These are phyloP conservation scores for Venturia asperata DNA, from an alignment of 2,329 filamentous ascomycete genomes.

Conservation along the genomic window DNA sequence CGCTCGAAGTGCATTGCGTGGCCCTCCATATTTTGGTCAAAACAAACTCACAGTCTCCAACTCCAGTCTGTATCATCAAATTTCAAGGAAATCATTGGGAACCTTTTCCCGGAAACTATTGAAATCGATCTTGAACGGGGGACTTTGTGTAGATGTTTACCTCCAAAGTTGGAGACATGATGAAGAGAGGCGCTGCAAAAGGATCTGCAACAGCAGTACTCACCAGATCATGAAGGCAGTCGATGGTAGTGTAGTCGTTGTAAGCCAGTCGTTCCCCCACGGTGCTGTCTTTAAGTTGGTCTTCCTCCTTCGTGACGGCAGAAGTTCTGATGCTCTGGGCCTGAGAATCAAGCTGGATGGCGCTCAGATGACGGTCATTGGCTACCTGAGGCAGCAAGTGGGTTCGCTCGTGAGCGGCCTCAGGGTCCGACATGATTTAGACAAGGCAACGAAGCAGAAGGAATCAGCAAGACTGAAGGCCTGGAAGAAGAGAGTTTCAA, in stretches of 20 bases:
- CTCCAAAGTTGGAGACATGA: too few species aligned
- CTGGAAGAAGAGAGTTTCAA: neutral
- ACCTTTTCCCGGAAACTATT: too few species aligned
- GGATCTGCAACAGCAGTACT: neutral
- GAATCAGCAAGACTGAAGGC: neutral
- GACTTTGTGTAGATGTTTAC: too few species aligned
- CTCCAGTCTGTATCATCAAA: too few species aligned
- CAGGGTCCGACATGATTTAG: constrained; percentile 21
- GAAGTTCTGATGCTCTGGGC: constrained; percentile 37
- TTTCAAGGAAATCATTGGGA: too few species aligned
- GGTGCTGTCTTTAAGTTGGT: constrained; percentile 38
- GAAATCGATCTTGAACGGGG: too few species aligned
- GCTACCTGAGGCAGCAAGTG: constrained; percentile 28
- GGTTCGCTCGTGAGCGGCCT: constrained; percentile 31
- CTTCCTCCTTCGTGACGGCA: constrained; percentile 43
- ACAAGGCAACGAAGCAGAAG: neutral
- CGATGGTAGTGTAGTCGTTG: constrained; percentile 56
- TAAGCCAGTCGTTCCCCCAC: constrained; percentile 52
- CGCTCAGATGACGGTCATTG: constrained; percentile 30
- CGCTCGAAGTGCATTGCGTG: neutral
- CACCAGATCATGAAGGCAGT: constrained; percentile 55
- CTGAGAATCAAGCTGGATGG: constrained; percentile 35
- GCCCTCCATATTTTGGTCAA: too few species aligned
- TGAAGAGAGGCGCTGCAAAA: too few species aligned
- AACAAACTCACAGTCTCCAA: too few species aligned